Percentiles rank a stretch among this genome's conserved stretches.
Evolutionary conservation across 345 rosid species (phyloP).

Genomic region (Gossypium anomalum): DNA sequence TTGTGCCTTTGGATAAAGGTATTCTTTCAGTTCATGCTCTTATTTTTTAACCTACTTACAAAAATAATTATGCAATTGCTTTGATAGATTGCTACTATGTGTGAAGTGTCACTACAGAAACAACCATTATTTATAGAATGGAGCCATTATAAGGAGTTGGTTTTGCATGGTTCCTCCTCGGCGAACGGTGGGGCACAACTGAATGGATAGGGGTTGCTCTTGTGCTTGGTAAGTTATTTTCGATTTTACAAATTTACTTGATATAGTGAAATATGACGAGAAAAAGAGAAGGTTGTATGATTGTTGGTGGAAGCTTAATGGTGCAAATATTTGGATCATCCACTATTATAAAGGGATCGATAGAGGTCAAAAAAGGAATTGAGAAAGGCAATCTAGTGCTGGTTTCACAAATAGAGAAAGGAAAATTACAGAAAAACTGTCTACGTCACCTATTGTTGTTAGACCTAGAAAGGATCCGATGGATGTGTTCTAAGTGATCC

Average conservation of each 20-base stretch:
- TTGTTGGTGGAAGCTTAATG: slow-evolving; percentile 47
- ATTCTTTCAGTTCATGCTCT: background rate
- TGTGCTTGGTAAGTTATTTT: slow-evolving; percentile 41
- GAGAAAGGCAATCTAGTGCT: slow-evolving; percentile 10
- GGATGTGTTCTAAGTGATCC: slow-evolving; percentile 7
- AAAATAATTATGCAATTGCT: no score
- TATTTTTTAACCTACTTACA: no score
- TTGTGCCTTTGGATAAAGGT: slow-evolving; percentile 69
- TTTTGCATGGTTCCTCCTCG: slow-evolving; percentile 72
- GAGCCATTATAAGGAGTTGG: slow-evolving; percentile 71
- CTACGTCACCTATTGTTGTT: slow-evolving; percentile 33
- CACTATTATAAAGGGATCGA: background rate
- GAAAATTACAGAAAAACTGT: slow-evolving; percentile 18
- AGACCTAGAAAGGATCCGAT: slow-evolving; percentile 28
- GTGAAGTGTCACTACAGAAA: slow-evolving; percentile 51
- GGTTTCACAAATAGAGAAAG: slow-evolving; percentile 17
- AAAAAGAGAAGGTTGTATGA: background rate
- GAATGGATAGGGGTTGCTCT: slow-evolving; percentile 69
- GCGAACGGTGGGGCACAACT: slow-evolving; percentile 56
- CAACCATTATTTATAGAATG: slow-evolving; percentile 57
- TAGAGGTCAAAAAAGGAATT: slow-evolving; percentile 17
- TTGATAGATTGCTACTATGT: slow-evolving; percentile 52
- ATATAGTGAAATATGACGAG: background rate
- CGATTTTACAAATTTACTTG: background rate
- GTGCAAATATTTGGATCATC: slow-evolving; percentile 48